Conservation (phyloP, 2,329 filamentous ascomycete genomes). For the Plenodomus tracheiphilus region DNA sequence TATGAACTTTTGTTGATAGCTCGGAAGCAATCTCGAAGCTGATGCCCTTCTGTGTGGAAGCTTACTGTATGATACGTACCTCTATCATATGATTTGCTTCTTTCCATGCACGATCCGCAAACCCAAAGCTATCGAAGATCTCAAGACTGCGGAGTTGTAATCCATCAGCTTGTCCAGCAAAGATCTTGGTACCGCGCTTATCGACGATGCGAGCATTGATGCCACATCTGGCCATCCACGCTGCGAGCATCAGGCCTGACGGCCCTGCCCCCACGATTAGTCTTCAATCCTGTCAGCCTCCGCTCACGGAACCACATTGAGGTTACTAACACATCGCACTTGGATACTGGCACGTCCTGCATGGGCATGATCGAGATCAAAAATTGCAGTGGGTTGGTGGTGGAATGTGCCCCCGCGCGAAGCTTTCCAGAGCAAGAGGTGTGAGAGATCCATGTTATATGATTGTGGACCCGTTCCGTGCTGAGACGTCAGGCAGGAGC, state of each 20-base stretch:
- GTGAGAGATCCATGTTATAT: neutral
- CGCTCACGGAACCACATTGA: neutral
- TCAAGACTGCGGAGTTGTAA: slow-evolving; percentile 49
- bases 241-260: slow-evolving; percentile 43
- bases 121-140: slow-evolving; percentile 65
- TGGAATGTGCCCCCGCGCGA: too few relatives aligned
- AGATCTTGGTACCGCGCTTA: slow-evolving; percentile 48
- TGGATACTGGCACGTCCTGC: neutral
- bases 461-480: neutral
- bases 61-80: slow-evolving; percentile 48
- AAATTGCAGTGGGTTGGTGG: neutral
- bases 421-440: too few relatives aligned
- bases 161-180: slow-evolving; percentile 48
- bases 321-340: neutral
- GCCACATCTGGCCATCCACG: slow-evolving; percentile 47
- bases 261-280: neutral
- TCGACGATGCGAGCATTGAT: slow-evolving; percentile 48
- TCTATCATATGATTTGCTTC: slow-evolving; percentile 72
- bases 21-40: too few relatives aligned
- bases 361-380: neutral
- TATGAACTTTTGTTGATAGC: too few relatives aligned
- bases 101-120: slow-evolving; percentile 66
- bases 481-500: neutral
- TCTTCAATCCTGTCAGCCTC: neutral
- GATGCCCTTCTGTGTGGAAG: too few relatives aligned